Evolutionary conservation across 495 filamentous ascomycete genomes (phyloP), one percentile per base, ranked within the genome.

Genomic region (Podospora australis): DNA sequence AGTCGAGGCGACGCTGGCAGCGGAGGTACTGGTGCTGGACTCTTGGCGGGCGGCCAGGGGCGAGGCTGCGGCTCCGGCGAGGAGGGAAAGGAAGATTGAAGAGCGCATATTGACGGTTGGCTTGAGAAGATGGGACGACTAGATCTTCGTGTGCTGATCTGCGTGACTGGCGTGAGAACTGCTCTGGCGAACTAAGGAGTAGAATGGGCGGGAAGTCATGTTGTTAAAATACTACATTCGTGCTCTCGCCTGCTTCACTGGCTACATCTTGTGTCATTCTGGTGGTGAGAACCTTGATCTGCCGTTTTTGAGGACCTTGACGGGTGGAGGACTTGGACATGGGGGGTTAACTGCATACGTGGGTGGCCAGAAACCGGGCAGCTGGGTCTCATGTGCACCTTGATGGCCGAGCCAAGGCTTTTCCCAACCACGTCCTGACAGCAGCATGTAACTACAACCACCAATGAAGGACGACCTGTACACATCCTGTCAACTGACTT

Each of bases 81-180:
- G 42, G 32, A 46, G 32, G 42, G 24, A 29, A 11, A 51, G 4
- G 35, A 26, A 17, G 21, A 39, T 4, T 9, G 22, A 25, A 20
- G 22, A 14, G 23, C 40, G 40, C 48, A 50, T 50, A 23, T 13
- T 39, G 36, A n/a, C n/a, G n/a, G 10, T 23, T 17, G n/a, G 16
- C 6, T 25, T 25, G 23, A 9, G 8, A 16, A 26, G 24, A 29
- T 44, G 21, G 41, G 24, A 30, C 20, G 25, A n/a, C n/a, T n/a
- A n/a, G n/a, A n/a, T n/a, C n/a, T n/a, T n/a, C n/a, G n/a, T n/a
- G n/a, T n/a, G n/a, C n/a, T n/a, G n/a, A n/a, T n/a, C n/a, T n/a
- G n/a, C n/a, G n/a, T n/a, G n/a, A n/a, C n/a, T n/a, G n/a, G n/a
- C n/a, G n/a, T n/a, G n/a, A n/a, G n/a, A n/a, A n/a, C n/a, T n/a